Evolutionary conservation across 352 stramenopile genomes (phyloP), one percentile per base, ranked within the genome.

Genomic region (Globisporangium mamillatum): DNA sequence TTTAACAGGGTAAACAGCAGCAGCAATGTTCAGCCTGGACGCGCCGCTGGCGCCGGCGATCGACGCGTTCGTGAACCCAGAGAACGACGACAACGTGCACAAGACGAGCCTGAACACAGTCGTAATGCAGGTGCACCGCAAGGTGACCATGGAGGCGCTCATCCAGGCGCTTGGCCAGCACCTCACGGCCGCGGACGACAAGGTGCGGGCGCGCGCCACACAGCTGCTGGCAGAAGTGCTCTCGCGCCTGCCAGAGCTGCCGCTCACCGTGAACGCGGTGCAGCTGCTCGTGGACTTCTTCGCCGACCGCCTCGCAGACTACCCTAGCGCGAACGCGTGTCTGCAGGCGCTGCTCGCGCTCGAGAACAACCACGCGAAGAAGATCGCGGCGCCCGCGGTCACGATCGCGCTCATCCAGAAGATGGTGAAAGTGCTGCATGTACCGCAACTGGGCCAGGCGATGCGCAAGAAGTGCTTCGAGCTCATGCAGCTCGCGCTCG

Each of bases 61-160:
- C 72, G 84, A 93, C 63, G 87, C 84, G 72, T 96, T 94, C 72
- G 84, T 94, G 66, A 76, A 94, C 76, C 87, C 88, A 3, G 87
- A 94, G 73, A 92, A 92, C 63, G 86, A 94, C 46, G 86, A 96
- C 24, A 82, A 75, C 24, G 73, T 76, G 69, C 88, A 96, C 73
- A 96, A 93, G 79, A 93, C 86, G 50, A 87, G 83, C 36, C 78
- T 96, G 41, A 96, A 96, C 75, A 94, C 84, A n/a, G 76, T 96
- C 48, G 76, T 96, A 27, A 94, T 96, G 86, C 86, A 94, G 64
- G 82, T 94, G 59, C 86, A 96, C 60, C 86, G 88, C 55, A 80
- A 80, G 25, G 81, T 92, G 64, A 80, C 69, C 24, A 86, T 96
- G 58, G 86, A 96, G 76, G 72, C 79, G 72, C 80, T 96, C 29